Conservation (phyloP, 2,329 filamentous ascomycete species). For the Trichoderma sp. region DNA sequence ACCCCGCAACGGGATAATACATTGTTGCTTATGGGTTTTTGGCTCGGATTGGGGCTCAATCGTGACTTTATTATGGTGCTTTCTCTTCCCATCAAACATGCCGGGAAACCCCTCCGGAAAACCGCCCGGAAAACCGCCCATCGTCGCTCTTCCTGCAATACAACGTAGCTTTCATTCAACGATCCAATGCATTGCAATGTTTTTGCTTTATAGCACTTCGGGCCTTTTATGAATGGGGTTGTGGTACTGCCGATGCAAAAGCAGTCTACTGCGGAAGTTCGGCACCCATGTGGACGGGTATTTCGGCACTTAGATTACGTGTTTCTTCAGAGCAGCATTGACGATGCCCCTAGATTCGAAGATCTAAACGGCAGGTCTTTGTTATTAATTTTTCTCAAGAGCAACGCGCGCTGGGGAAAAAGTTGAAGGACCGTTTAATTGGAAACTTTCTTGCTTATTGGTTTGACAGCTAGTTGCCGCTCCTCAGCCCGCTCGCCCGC, state of each 20-base stretch:
- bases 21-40: not conserved
- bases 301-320: conserved; percentile 9
- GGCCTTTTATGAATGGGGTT: conserved; percentile 10
- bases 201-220: not conserved
- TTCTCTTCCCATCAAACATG: not conserved
- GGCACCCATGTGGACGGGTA: conserved; percentile 13
- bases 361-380: conserved; percentile 14
- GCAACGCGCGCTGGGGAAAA: not conserved
- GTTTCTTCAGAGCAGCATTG: not conserved
- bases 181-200: not conserved
- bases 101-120: too few relatives aligned
- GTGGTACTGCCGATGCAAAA: not conserved
- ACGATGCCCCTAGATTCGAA: not conserved
- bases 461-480: not conserved
- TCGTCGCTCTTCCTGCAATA: not conserved
- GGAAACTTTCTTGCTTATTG: not conserved
- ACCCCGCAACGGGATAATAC: not conserved
- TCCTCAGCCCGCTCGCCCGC: not conserved
- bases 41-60: not conserved
- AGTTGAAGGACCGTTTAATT: not conserved
- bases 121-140: not conserved
- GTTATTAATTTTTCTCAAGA: not conserved
- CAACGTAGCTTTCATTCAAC: not conserved
- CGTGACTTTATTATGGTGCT: not conserved
- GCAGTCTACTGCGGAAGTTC: conserved; percentile 11